Evolutionary conservation across 2,329 filamentous ascomycete species (phyloP), one percentile per base, ranked within the genome.

Genomic region (Fusarium sp.): DNA sequence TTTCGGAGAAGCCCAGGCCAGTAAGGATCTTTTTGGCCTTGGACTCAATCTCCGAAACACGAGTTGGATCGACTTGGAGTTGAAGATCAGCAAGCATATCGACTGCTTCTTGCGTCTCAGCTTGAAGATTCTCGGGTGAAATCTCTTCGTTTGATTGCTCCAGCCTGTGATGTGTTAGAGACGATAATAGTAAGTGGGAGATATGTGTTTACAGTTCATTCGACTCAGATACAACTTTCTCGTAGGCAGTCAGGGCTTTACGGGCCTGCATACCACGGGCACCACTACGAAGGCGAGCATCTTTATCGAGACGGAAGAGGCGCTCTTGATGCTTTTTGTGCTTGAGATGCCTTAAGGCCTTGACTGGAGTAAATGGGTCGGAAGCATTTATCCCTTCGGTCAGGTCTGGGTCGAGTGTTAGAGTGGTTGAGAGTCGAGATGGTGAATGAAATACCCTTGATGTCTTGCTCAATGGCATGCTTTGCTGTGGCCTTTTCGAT

Each of bases 251-350:
- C 20, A 96, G 79, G 2, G 89, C 87, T 73, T 96, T 95, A n/a
- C 93, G 84, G 0, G 93, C 93, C 63, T 91, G 86, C 75, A 92
- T 81, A 0, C 93, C 93, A 41, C 93, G 82, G 3, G 92, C 87
- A 33, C 93, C 93, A 73, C 92, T 95, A 52, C 92, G 84, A 39
- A 93, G 80, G 41, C 88, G 84, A 10, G 93, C 92, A 74, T 93
- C 89, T 69, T 94, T 92, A 73, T 93, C 89, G 2, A 90, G 85
- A 21, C 90, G 85, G 57, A 92, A 92, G 5, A 94, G 81, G 9
- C 88, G 85, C 71, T 86, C 85, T 68, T 88, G 84, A 37, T 92
- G 81, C 23, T 88, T 84, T 65, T 89, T 85, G 71, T 92, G 86
- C 26, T 85, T 86, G 26, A 94, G 78, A 50, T 83, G 83, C 21